Base-by-base conservation (phyloP, 2,329 filamentous ascomycete genomes). In the Paraconiothyrium brasiliense region DNA sequence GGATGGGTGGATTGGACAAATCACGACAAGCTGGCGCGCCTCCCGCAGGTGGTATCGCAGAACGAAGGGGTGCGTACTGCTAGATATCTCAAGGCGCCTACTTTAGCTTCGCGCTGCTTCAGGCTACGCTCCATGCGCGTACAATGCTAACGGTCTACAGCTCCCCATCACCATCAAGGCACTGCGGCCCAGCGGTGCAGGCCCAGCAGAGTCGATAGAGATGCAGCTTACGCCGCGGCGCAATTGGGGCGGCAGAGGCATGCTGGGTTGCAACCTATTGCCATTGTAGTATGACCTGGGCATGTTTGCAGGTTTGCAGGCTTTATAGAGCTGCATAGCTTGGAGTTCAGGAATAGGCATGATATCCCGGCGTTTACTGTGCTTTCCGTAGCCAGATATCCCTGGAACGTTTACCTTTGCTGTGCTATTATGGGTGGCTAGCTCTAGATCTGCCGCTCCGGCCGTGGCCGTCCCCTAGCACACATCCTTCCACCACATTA, bases 261-360 rank as follows among this genome's bases (percentile, higher is more conserved):
- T 96, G 77, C 82, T 99, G 71, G 94, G 94, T 58, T 99, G 94
- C 78, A 94, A 97, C 81, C 87, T 98, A 66, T 81, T 97, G 67
- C 93, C 92, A 30, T 69, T 96, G 59, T 97, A 82, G 86, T 9
- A 14, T 7, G 43, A 37, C 39, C 20, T 13, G 14, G 37, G 20
- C 22, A 16, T 44, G 51, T 22, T 37, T 10, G 14, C 43, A 22
- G 10, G 49, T 54, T 68, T 68, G 71, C 67, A 71, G 22, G 14
- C 30, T 7, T 3, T 10, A 41, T 72, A 71, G 74, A 77, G 75
- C 63, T 63, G 64, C 67, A 70, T 67, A 64, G 73, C 70, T 68
- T 67, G 74, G 71, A 69, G 74, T 68, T 71, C 71, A 69, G 69
- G 56, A 69, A 63, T 65, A 66, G 65, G 70, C 73, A 76, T 76